Conservation (phyloP, 1,284 basidiomycete genomes). For the Naganishia albida region DNA sequence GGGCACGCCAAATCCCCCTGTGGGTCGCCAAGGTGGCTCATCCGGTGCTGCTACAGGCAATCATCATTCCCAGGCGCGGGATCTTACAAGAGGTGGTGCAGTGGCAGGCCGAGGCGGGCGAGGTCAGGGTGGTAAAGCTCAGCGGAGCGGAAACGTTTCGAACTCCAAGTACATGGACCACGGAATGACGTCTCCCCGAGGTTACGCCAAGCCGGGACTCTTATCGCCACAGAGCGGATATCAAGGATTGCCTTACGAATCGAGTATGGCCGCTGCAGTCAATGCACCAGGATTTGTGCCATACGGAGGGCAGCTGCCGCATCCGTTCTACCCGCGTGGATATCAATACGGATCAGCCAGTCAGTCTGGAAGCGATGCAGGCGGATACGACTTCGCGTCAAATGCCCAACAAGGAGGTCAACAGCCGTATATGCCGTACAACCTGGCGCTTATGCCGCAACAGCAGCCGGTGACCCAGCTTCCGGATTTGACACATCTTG, state of each 20-base stretch:
- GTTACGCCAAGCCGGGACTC: not conserved
- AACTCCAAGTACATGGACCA: conserved; percentile 5
- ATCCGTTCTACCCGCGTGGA: conserved; percentile 18
- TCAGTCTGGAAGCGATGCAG: conserved; percentile 13
- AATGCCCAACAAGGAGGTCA: conserved; percentile 7
- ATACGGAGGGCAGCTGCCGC: not conserved
- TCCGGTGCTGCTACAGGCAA: not conserved
- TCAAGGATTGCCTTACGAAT: conserved; percentile 19
- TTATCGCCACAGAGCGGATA: conserved; percentile 4
- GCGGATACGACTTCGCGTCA: not conserved
- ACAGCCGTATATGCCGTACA: conserved; percentile 27
- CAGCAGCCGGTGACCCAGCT: conserved; percentile 61
- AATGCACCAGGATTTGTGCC: conserved; percentile 23
- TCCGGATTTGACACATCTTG: conserved; percentile 63
- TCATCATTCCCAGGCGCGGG: not conserved
- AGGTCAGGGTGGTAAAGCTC: conserved; percentile 12
- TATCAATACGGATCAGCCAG: conserved; percentile 10
- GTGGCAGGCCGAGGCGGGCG: conserved; percentile 19
- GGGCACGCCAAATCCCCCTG: not conserved
- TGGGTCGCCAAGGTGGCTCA: not conserved
- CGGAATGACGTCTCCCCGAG: conserved; percentile 10
- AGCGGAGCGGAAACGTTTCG: not conserved
- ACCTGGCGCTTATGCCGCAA: conserved; percentile 38
- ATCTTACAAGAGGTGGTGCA: conserved; percentile 7
- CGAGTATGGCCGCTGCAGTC: conserved; percentile 3